phyloP scores from a whole-genome alignment of 2,329 filamentous ascomycete genomes.

The Furcasterigmium furcatum region DNA sequence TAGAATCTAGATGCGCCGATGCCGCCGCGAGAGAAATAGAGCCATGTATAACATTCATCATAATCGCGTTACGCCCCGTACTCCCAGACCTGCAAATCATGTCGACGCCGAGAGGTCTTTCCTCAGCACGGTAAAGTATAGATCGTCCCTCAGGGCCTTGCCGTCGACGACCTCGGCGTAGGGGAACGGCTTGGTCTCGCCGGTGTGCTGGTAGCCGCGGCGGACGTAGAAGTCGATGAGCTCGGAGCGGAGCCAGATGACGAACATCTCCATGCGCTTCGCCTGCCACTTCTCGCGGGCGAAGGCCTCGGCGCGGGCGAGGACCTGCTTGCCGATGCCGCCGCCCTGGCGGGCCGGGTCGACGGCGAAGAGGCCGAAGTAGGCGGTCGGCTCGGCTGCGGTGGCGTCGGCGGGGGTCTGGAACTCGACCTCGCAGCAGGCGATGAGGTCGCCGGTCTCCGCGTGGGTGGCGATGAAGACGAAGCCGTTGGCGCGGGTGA shows the following conservation, averaged over 20 bases:
- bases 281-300: conserved; percentile 27
- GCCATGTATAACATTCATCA: no score
- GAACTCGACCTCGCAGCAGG: conserved; percentile 40
- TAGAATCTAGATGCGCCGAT: no score
- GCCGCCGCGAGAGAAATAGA: no score
- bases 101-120: conserved; percentile 26
- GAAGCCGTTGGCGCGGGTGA: conserved; percentile 28
- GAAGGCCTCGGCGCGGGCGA: conserved; percentile 36
- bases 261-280: conserved; percentile 36
- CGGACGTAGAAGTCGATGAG: conserved; percentile 43
- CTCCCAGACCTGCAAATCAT: neutral
- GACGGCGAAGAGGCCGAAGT: conserved; percentile 48
- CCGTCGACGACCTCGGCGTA: conserved; percentile 32
- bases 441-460: conserved; percentile 19
- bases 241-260: conserved; percentile 38
- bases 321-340: conserved; percentile 37
- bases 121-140: conserved; percentile 36
- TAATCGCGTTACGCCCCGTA: no score
- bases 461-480: conserved; percentile 32
- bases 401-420: conserved; percentile 1
- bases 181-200: conserved; percentile 37
- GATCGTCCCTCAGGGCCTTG: conserved; percentile 34
- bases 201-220: conserved; percentile 36
- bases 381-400: conserved; percentile 21
- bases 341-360: conserved; percentile 36